A percentile compares a stretch with the other conserved stretches of the same genome.
Conservation (phyloP, 2,329 filamentous ascomycete genomes). For the Claviceps fusiformis region DNA sequence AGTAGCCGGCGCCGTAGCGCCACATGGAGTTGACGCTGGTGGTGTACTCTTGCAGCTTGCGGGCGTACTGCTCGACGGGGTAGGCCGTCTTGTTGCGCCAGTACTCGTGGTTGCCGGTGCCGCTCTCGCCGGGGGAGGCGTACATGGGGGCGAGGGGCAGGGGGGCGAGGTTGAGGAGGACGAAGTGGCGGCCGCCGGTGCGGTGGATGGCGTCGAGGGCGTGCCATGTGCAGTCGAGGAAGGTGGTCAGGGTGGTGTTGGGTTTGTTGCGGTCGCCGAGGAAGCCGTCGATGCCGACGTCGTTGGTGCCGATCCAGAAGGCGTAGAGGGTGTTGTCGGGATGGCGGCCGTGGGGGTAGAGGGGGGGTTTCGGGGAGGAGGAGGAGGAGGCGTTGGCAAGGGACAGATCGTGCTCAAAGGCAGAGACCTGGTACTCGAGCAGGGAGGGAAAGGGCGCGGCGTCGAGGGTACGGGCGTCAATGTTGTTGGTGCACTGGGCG, state of each 20-base stretch:
- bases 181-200: constrained; percentile 55
- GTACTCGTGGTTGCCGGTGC: constrained; percentile 18
- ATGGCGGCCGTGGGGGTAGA: constrained; percentile 26
- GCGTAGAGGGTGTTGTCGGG: constrained; percentile 54
- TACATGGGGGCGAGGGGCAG: constrained; percentile 58
- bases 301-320: constrained; percentile 74
- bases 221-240: constrained; percentile 53
- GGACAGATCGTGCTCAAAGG: constrained; percentile 1
- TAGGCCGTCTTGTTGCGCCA: constrained; percentile 32
- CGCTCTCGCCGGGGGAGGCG: constrained; percentile 13
- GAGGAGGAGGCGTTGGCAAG: too few relatives aligned
- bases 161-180: constrained; percentile 56
- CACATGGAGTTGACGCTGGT: constrained; percentile 35
- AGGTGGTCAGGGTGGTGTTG: constrained; percentile 48
- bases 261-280: constrained; percentile 48
- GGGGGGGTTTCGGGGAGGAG: too few relatives aligned
- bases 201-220: constrained; percentile 50
- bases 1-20: constrained; percentile 34
- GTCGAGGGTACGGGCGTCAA: constrained; percentile 41
- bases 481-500: constrained; percentile 57
- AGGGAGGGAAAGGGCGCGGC: constrained; percentile 47
- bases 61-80: constrained; percentile 32
- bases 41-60: constrained; percentile 33
- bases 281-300: constrained; percentile 54
- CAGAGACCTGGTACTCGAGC: constrained; percentile 43